Conservation (phyloP, 805 yeast genomes). For the Wickerhamomyces ciferrii region DNA sequence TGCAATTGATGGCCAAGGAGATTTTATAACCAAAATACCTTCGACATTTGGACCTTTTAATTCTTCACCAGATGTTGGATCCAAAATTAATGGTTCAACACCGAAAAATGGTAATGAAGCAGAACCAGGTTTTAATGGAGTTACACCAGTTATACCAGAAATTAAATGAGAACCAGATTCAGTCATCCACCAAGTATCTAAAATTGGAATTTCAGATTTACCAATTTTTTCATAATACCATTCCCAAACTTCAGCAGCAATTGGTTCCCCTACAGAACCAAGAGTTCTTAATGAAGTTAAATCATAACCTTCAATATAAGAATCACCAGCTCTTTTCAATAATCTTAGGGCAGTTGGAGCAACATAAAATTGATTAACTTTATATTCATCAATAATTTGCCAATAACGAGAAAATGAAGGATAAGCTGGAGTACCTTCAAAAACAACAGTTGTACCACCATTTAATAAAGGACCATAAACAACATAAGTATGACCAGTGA, state of each 20-base stretch:
- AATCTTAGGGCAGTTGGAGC: slow-evolving; percentile 83
- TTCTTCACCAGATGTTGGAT: slow-evolving; percentile 71
- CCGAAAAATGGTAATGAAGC: slow-evolving; percentile 86
- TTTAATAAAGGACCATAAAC: slow-evolving; percentile 73
- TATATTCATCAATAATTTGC: slow-evolving; percentile 68
- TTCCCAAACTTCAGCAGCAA: slow-evolving; percentile 83
- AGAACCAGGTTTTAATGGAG: slow-evolving; percentile 82
- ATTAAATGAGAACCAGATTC: slow-evolving; percentile 81
- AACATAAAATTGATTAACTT: slow-evolving; percentile 74
- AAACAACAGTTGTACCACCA: slow-evolving; percentile 77
- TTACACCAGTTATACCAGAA: slow-evolving; percentile 70
- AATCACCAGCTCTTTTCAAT: slow-evolving; percentile 69
- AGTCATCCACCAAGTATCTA: slow-evolving; percentile 89
- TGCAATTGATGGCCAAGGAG: slow-evolving; percentile 84
- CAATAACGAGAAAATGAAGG: slow-evolving; percentile 78
- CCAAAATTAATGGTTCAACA: slow-evolving; percentile 65
- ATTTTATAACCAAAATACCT: slow-evolving; percentile 71
- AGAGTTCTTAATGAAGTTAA: slow-evolving; percentile 60
- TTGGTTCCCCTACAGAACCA: slow-evolving; percentile 86
- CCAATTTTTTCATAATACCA: slow-evolving; percentile 78
- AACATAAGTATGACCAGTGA: slow-evolving; percentile 82
- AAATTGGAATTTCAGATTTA: slow-evolving; percentile 58
- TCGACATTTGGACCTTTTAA: slow-evolving; percentile 65
- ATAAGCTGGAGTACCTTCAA: slow-evolving; percentile 85
- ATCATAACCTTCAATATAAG: slow-evolving; percentile 54